Evolutionary conservation across 306 rosid genomes (phyloP), one percentile per base, ranked within the genome.

Genomic region (Geum urbanum): DNA sequence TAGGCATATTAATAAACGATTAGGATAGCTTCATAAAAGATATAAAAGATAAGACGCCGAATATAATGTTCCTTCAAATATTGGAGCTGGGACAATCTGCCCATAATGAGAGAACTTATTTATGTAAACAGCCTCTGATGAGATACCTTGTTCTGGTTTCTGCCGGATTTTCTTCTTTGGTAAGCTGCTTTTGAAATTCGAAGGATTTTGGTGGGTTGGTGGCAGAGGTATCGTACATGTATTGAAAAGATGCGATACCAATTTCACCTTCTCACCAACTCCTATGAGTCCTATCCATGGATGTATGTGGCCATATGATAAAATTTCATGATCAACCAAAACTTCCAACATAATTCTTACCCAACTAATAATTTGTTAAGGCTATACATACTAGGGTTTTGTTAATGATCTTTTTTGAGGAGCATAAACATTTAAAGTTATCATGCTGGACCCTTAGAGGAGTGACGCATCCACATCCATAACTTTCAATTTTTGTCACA

Each of bases 231-330:
- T 12, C 63, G 8, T 39, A 11, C 5, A 12, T 18, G 6, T 12
- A 22, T 53, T 0, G 7, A 45, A 7, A 41, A 1, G 73, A 69
- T 69, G 64, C 9, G 14, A 40, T 40, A 69, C 73, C 53, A 53
- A 69, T 43, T 12, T 53, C 14, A 19, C 14, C 15, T 19, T 5
- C 72, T 69, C 73, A 69, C 73, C 64, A 69, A 54, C 73, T 52
- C 53, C 41, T 11, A 15, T 4, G 54, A 54, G 63, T 52, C 53
- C 41, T 11, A 15, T 4, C 22, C 3, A 32, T 32, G 37, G 37
- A 32, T 32, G 4, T 32, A 32, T 32, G 37, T 32, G 37, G 37
- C 37, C 37, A 8, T 60, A 37, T 9, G 10, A 58, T 32, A 12
- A 27, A 12, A 60, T 37, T 60, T 37, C 3, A 43, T 15, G 65